Evolutionary conservation across 495 filamentous ascomycete genomes (phyloP).

Genomic region (Penicillium diatomitis): DNA sequence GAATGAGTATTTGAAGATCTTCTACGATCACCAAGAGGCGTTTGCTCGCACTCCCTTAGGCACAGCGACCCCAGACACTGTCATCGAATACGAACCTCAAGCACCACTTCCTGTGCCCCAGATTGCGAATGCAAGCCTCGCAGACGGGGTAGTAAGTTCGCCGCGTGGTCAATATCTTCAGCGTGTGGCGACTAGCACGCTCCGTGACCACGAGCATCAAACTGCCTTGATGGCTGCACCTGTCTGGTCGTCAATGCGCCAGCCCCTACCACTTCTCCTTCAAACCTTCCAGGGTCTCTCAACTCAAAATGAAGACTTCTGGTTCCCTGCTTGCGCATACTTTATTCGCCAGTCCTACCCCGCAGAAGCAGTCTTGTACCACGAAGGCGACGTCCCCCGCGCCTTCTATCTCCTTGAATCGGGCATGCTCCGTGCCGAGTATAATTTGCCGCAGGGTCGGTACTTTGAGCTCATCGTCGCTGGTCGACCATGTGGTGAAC

Average conservation of each 20-base stretch:
- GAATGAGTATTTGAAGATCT: constrained; percentile 83
- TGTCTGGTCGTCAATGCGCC: constrained; percentile 72
- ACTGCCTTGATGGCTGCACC: constrained; percentile 36
- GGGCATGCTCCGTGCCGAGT: constrained; percentile 82
- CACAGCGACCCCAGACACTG: not conserved
- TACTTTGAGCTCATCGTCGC: constrained; percentile 89
- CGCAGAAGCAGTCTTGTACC: constrained; percentile 65
- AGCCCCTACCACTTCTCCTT: constrained; percentile 82
- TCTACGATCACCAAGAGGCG: constrained; percentile 51
- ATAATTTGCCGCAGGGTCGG: constrained; percentile 78
- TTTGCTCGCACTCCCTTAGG: constrained; percentile 15
- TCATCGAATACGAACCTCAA: constrained; percentile 30
- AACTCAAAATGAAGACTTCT: constrained; percentile 78
- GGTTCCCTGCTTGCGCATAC: constrained; percentile 67
- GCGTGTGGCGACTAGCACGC: constrained; percentile 62
- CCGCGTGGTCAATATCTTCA: constrained; percentile 72
- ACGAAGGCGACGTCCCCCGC: constrained; percentile 56
- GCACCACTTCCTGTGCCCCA: constrained; percentile 35
- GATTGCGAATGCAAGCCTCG: constrained; percentile 7
- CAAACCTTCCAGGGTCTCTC: constrained; percentile 86
- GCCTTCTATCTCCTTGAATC: constrained; percentile 89
- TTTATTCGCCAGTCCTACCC: constrained; percentile 58
- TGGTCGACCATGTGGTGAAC: constrained; percentile 88
- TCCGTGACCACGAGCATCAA: constrained; percentile 54
- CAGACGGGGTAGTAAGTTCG: constrained; percentile 55